These are phyloP conservation scores for Solanum pinnatisectum DNA, from an alignment of 257 asterid species.

Conservation along the genomic window DNA sequence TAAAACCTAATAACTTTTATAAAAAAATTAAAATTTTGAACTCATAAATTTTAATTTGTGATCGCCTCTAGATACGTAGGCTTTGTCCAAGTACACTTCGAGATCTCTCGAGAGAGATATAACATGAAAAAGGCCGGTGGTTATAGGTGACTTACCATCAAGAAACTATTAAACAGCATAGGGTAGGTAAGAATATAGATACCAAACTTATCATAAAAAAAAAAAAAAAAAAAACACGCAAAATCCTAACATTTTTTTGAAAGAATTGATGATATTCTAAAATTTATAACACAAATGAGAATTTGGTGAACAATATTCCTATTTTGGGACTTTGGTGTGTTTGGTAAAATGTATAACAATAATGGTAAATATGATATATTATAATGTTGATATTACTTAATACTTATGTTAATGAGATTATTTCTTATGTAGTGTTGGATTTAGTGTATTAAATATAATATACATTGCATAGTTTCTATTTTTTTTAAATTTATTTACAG, in stretches of 20 bases:
- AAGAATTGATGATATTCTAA: background rate
- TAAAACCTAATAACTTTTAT: no score
- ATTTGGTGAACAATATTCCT: background rate
- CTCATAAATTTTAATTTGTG: background rate
- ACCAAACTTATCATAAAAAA: background rate
- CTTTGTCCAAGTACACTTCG: background rate
- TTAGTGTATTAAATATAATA: no score
- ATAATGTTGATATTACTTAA: background rate
- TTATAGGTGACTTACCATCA: background rate
- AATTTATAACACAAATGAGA: background rate
- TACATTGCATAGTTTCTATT: no score
- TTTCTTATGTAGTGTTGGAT: background rate
- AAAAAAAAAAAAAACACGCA: background rate
- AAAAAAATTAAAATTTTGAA: no score
- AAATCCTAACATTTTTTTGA: background rate
- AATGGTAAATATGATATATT: no score
- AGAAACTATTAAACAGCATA: background rate
- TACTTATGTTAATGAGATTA: background rate
- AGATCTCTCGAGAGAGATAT: background rate
- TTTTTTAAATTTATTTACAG: no score
- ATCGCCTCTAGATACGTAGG: background rate
- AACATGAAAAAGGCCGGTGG: background rate
- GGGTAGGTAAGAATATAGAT: background rate
- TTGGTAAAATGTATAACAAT: background rate
- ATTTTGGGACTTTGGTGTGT: background rate